Percentiles rank a stretch among this genome's conserved stretches.
Conservation (phyloP, 208 protist genomes). For the Leishmania tarentolae region DNA sequence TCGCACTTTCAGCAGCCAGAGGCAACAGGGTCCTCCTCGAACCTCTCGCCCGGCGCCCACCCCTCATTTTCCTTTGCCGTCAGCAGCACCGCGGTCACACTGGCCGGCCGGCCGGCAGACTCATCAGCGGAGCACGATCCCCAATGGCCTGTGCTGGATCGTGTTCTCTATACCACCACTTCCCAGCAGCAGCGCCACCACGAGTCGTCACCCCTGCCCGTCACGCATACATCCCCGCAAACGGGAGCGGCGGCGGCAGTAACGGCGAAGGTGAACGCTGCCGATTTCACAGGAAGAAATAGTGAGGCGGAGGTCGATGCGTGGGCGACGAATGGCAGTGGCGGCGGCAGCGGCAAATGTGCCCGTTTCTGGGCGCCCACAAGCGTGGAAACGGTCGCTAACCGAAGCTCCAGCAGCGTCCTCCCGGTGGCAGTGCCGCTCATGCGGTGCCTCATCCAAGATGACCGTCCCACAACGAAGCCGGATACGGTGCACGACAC, state of each 20-base stretch:
- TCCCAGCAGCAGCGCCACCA: not conserved
- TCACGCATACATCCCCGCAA: not conserved
- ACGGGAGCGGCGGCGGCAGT: not conserved
- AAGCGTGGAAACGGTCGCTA: not conserved
- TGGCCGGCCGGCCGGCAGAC: conserved; percentile 1
- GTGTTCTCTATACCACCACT: not conserved
- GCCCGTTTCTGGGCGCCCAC: not conserved
- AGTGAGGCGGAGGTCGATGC: not conserved
- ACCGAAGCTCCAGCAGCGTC: not conserved
- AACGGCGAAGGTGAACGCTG: not conserved
- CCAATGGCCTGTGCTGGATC: not conserved
- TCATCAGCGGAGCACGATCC: not conserved
- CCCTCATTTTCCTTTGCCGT: not conserved
- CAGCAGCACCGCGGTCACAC: conserved; percentile 1
- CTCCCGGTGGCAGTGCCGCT: not conserved
- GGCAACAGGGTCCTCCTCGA: not conserved
- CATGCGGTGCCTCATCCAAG: not conserved
- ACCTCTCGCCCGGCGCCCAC: not conserved
- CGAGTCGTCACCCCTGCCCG: not conserved
- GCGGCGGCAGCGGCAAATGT: not conserved
- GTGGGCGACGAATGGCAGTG: not conserved
- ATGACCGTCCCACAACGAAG: not conserved
- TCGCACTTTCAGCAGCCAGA: not conserved
- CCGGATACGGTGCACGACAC: not conserved
- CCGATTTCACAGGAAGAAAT: not conserved